Evolutionary conservation across 345 rosid species (phyloP).

Genomic region (Brassica nigra): DNA sequence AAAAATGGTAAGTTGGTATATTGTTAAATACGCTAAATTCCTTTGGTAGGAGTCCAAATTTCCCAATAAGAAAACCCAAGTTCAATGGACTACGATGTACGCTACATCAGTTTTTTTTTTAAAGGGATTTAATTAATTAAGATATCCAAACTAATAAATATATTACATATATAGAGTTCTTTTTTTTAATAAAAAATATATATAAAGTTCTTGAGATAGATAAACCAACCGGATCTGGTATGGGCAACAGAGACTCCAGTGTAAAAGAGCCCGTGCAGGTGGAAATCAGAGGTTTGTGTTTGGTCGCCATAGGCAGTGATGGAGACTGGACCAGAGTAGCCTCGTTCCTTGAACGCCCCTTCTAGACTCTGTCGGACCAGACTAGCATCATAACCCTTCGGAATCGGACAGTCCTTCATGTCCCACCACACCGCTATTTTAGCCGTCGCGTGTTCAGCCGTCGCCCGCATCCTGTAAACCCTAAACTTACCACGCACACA

Average conservation of each 20-base stretch:
- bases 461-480: not conserved
- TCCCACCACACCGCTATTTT: not conserved
- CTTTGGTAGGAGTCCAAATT: no score
- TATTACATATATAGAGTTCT: not conserved
- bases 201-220: not conserved
- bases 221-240: not conserved
- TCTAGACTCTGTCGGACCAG: not conserved
- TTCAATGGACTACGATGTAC: no score
- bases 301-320: constrained; percentile 18
- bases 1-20: no score
- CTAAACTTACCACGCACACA: not conserved
- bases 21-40: no score
- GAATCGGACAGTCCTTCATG: not conserved
- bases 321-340: constrained; percentile 24
- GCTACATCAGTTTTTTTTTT: no score
- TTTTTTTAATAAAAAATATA: no score
- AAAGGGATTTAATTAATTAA: no score
- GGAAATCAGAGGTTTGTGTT: not conserved
- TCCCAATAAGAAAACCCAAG: no score
- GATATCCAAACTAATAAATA: not conserved
- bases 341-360: not conserved
- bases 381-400: constrained; percentile 5
- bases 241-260: constrained; percentile 17
- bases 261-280: constrained; percentile 17
- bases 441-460: not conserved